A percentile compares a stretch with the other conserved stretches of the same genome.
Conservation (phyloP, 1,139 yeast species). For the Dujonia santamariae region DNA sequence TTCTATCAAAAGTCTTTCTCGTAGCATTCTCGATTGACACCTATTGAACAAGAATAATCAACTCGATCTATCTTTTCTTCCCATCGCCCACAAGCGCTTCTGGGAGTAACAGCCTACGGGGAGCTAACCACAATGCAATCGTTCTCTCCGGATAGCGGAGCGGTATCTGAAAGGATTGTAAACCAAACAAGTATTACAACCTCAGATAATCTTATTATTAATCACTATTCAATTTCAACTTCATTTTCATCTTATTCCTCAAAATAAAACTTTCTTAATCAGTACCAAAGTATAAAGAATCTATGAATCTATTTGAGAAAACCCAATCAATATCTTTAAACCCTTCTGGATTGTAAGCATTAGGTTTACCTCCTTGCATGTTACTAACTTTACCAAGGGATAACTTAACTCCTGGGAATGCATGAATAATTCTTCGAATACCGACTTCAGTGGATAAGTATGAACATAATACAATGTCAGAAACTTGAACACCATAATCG, state of each 20-base stretch:
- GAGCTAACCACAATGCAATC: neutral
- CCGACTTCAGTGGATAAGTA: conserved; percentile 83
- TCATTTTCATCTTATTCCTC: no score
- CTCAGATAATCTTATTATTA: neutral
- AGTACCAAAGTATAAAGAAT: conserved; percentile 78
- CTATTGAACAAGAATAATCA: no score
- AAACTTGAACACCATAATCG: conserved; percentile 71
- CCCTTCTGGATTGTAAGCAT: conserved; percentile 29
- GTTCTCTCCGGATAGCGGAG: neutral
- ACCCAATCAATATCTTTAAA: conserved; percentile 53
- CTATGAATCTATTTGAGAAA: conserved; percentile 71
- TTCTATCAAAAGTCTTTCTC: no score
- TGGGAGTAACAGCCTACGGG: no score
- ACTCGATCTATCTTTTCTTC: no score
- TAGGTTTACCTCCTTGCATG: conserved; percentile 18
- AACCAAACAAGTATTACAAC: no score
- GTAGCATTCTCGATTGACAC: no score
- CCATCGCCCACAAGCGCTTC: no score
- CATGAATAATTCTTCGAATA: conserved; percentile 67
- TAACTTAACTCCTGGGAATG: conserved; percentile 65
- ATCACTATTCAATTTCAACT: neutral
- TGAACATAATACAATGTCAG: conserved; percentile 65
- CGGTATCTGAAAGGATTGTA: no score
- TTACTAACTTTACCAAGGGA: conserved; percentile 68
- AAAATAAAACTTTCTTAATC: conserved; percentile 20